These are phyloP conservation scores for Physaria fendleri DNA, from an alignment of 345 rosid genomes.

Conservation along the genomic window DNA sequence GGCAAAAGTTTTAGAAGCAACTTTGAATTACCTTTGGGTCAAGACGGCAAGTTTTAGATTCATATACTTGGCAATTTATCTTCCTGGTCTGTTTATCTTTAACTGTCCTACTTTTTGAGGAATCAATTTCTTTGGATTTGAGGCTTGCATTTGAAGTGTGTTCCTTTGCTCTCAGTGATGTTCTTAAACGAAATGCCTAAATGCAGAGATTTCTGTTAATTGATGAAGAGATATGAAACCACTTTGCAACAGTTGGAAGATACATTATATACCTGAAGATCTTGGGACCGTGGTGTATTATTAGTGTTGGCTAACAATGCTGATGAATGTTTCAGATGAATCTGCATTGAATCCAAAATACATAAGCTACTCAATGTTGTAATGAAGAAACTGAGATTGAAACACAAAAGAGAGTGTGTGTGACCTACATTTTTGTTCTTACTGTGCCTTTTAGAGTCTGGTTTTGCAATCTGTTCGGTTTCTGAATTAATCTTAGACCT, in stretches of 20 bases:
- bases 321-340: constrained; percentile 1
- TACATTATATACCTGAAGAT: constrained; percentile 16
- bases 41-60: constrained; percentile 3
- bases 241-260: neutral
- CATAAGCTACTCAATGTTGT: neutral
- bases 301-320: constrained; percentile 8
- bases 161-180: constrained; percentile 21
- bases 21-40: constrained; percentile 8
- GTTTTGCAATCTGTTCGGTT: neutral
- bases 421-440: constrained; percentile 22
- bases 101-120: constrained; percentile 6
- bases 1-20: no score
- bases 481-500: constrained; percentile 23
- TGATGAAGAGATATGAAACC: neutral
- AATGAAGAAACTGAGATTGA: neutral
- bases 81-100: constrained; percentile 11
- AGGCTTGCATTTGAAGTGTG: constrained; percentile 12
- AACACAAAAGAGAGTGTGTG: neutral
- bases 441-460: neutral
- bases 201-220: neutral
- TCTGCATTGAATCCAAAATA: constrained; percentile 7
- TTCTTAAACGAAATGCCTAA: constrained; percentile 24
- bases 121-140: neutral
- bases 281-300: neutral
- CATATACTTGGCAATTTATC: constrained; percentile 11